phyloP scores from a whole-genome alignment of 2,329 filamentous ascomycete genomes.

The Aspergillus sp. region DNA sequence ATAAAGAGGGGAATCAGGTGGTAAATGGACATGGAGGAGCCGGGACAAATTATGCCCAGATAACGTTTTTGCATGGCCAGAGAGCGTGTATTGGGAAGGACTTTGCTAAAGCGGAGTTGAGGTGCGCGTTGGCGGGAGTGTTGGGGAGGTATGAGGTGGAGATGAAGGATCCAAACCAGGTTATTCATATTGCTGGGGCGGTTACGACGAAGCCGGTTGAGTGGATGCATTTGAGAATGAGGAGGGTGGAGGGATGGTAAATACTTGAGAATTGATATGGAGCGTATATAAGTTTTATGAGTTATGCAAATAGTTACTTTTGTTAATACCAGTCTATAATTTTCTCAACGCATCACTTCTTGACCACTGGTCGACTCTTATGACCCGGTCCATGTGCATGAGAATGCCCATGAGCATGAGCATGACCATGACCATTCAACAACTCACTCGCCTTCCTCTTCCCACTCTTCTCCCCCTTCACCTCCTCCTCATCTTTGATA shows the following conservation, averaged over 20 bases:
- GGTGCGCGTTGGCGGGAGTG: constrained; percentile 42
- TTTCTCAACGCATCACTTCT: neutral
- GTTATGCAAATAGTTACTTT: neutral
- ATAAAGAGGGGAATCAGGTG: constrained; percentile 53
- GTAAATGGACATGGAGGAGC: constrained; percentile 57
- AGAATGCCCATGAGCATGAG: constrained; percentile 9
- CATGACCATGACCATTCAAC: constrained; percentile 23
- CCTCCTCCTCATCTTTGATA: constrained; percentile 12
- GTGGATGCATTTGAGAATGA: constrained; percentile 41
- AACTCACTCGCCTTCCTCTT: constrained; percentile 32
- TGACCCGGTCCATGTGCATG: neutral
- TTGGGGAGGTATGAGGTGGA: constrained; percentile 38
- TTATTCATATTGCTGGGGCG: constrained; percentile 38
- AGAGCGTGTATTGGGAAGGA: constrained; percentile 44
- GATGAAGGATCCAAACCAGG: constrained; percentile 40
- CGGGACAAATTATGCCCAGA: constrained; percentile 40
- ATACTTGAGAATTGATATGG: neutral
- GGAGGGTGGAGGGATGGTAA: constrained; percentile 36
- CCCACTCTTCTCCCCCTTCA: constrained; percentile 15
- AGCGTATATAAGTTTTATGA: constrained; percentile 4
- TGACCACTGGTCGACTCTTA: too few species aligned
- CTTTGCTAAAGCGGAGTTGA: constrained; percentile 46
- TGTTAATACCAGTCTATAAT: neutral
- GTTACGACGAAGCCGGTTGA: constrained; percentile 44
- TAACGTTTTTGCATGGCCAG: constrained; percentile 44